A percentile compares a stretch with the other conserved stretches of the same genome.
These are phyloP conservation scores for Pelargonium fulgidum DNA, from an alignment of 441 rosid genomes.

Conservation along the genomic window DNA sequence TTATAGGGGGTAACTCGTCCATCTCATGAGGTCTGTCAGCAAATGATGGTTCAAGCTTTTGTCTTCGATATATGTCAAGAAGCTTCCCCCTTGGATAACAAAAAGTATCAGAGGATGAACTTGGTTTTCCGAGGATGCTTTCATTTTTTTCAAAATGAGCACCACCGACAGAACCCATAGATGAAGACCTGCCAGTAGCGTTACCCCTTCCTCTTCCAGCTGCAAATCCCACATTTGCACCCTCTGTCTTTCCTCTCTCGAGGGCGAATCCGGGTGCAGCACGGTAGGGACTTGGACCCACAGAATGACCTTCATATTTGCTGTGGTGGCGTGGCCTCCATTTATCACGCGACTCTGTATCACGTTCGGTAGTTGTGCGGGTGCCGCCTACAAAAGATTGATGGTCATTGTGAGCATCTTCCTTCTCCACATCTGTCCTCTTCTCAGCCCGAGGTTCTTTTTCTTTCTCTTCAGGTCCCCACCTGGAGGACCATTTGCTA, in stretches of 20 bases:
- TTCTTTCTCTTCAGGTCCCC: conserved; percentile 99
- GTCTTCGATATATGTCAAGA: conserved; percentile 74
- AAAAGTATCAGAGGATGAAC: conserved; percentile 28
- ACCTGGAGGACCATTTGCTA: conserved; percentile 90
- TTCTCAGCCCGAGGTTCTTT: conserved; percentile 65
- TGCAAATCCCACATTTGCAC: conserved; percentile 56
- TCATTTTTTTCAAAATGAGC: conserved; percentile 25
- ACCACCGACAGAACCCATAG: conserved; percentile 23
- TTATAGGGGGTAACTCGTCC: conserved; percentile 46
- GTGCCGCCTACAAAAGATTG: conserved; percentile 35
- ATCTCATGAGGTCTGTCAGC: conserved; percentile 42
- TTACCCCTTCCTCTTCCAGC: conserved; percentile 68
- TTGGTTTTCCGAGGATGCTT: conserved; percentile 27
- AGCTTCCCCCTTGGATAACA: conserved; percentile 79
- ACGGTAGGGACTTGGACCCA: conserved; percentile 44
- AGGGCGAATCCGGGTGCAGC: conserved; percentile 87
- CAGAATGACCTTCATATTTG: conserved; percentile 39
- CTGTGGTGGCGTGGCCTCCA: conserved; percentile 93
- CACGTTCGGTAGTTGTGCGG: conserved; percentile 55
- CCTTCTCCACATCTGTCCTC: conserved; percentile 57
- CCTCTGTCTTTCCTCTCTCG: conserved; percentile 53
- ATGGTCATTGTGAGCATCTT: conserved; percentile 46
- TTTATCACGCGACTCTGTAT: conserved; percentile 78
- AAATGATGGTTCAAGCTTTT: conserved; percentile 40
- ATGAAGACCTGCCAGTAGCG: conserved; percentile 35